Conservation (phyloP, 495 filamentous ascomycete species). For the Pseudevernia furfuracea region DNA sequence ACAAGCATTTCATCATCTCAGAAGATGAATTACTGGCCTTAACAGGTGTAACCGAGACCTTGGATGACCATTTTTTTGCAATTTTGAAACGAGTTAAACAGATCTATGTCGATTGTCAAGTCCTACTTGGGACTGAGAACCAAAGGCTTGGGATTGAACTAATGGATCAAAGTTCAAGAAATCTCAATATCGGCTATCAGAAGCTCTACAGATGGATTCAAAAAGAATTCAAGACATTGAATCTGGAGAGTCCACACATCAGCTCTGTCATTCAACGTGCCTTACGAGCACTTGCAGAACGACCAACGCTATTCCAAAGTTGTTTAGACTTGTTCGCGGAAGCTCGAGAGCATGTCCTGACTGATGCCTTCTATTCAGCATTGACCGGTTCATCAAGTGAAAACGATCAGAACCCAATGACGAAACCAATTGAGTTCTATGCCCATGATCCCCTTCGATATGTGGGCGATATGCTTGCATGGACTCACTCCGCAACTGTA, state of each 20-base stretch:
- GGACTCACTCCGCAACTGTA: conserved; percentile 88
- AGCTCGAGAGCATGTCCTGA: conserved; percentile 76
- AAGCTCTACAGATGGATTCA: conserved; percentile 94
- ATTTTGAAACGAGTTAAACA: conserved; percentile 74
- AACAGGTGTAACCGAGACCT: conserved; percentile 67
- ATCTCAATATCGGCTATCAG: conserved; percentile 86
- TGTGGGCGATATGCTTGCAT: conserved; percentile 95
- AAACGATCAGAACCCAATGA: conserved; percentile 39
- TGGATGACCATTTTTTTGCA: conserved; percentile 80
- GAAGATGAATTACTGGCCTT: conserved; percentile 67
- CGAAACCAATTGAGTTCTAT: conserved; percentile 89
- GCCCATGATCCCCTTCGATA: conserved; percentile 91
- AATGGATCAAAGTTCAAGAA: conserved; percentile 79
- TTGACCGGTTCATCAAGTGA: conserved; percentile 64
- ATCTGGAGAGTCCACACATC: conserved; percentile 92
- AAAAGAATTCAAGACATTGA: conserved; percentile 82
- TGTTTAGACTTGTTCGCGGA: conserved; percentile 93
- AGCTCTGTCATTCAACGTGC: conserved; percentile 77
- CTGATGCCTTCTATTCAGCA: conserved; percentile 84
- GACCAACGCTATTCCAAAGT: conserved; percentile 83
- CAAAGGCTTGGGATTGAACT: conserved; percentile 80
- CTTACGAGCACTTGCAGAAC: conserved; percentile 79
- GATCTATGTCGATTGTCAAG: conserved; percentile 79
- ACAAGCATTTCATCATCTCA: conserved; percentile 72
- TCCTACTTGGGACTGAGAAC: conserved; percentile 82